Base-by-base conservation (phyloP, 305 asterid genomes). In the Fraxinus sp. region DNA sequence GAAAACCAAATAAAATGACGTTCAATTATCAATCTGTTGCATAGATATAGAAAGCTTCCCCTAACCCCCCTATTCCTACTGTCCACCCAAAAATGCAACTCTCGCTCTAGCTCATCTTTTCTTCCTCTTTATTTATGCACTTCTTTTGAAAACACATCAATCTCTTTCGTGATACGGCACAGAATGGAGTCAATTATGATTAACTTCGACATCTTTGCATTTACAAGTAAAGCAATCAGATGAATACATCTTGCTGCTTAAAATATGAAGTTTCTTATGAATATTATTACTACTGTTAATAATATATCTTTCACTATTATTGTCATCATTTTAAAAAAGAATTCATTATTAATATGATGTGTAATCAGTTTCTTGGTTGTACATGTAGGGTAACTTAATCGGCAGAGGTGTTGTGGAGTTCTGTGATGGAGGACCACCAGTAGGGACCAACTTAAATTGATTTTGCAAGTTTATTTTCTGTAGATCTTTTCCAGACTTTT, bases 391-490 rank as follows among this genome's bases (percentile, higher is more conserved):
- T 22, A 96, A 94, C 89, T 84, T 96, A 86, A 96, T 94, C 22
- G 99, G 98, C 77, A 90, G 99, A 88, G 97, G 93, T 57, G 96
- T 96, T 83, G 92, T 95, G 87, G 94, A 95, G 87, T 86, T 88
- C 79, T 95, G 99, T 52, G 97, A 92, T 43, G 98, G 95, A 57
- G 98, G 91, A 87, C 98, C 98, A 82, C 97, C 95, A 7, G 98
- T 96, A 93, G 88, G 96, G 30, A 84, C 83, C 78, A 43, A 16
- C 6, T 72, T 80, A n/a, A 75, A 36, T 76, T 46, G 57, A 84
- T 82, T 77, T 22, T 76, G 14, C 79, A 20, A 66, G 3, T 85
- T 71, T 57, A 35, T 39, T 57, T 62, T 81, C 41, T 82, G 2
- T 24, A 18, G 73, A 75, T 41, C 24, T 84, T 35, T 33, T 37